These are phyloP conservation scores for Colletotrichum cereale DNA, from an alignment of 2,329 filamentous ascomycete genomes.

Conservation along the genomic window DNA sequence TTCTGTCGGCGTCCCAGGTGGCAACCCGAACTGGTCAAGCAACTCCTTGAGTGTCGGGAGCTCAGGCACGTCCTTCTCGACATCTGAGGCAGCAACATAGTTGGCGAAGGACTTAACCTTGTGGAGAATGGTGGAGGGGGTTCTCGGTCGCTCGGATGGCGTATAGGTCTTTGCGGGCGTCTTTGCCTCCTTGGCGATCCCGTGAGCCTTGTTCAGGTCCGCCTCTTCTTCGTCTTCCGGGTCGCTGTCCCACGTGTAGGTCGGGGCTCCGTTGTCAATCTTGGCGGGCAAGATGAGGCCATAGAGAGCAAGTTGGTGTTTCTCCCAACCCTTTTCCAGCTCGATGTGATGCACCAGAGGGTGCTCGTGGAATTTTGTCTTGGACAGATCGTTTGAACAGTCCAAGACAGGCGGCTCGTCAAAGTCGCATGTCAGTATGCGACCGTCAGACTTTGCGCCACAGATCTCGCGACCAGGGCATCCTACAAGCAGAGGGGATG, in stretches of 20 bases:
- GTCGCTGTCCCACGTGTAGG: slow-evolving; percentile 36
- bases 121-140: slow-evolving; percentile 31
- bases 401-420: slow-evolving; percentile 47
- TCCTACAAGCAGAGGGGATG: slow-evolving; percentile 58
- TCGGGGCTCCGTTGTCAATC: slow-evolving; percentile 29
- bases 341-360: slow-evolving; percentile 48
- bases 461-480: slow-evolving; percentile 56
- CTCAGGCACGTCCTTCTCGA: slow-evolving; percentile 30
- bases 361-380: slow-evolving; percentile 51
- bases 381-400: slow-evolving; percentile 52
- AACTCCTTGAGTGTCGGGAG: slow-evolving; percentile 29
- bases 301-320: slow-evolving; percentile 23
- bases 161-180: not conserved
- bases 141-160: slow-evolving; percentile 12
- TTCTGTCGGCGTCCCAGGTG: slow-evolving; percentile 14
- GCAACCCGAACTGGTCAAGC: slow-evolving; percentile 32
- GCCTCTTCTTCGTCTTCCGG: slow-evolving; percentile 33
- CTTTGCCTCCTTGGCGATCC: not conserved
- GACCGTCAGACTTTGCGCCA: slow-evolving; percentile 53
- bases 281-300: slow-evolving; percentile 38
- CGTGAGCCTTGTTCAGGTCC: slow-evolving; percentile 1
- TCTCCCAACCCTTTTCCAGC: slow-evolving; percentile 29
- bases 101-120: slow-evolving; percentile 40
- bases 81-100: slow-evolving; percentile 13
- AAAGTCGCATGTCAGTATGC: slow-evolving; percentile 50